Evolutionary conservation across 192 early-diverging fungal species (phyloP).

Genomic region (Linnemannia zychae): DNA sequence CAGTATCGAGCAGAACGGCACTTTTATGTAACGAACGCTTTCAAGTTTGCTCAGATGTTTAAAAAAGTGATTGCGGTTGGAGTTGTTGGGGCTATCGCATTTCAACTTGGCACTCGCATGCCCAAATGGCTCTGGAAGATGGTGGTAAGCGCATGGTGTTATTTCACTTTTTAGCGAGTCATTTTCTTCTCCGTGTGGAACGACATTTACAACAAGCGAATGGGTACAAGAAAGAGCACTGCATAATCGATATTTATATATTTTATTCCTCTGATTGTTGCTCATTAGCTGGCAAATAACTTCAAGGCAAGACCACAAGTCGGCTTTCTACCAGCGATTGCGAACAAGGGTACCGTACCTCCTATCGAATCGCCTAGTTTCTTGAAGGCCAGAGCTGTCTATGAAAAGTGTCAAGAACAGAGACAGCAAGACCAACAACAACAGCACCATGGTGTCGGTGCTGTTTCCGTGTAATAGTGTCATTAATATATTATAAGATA

Average conservation of each 20-base stretch:
- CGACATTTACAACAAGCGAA: too few relatives aligned
- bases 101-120: not conserved
- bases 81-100: not conserved
- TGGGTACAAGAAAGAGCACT: too few relatives aligned
- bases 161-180: too few relatives aligned
- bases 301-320: not conserved
- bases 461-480: too few relatives aligned
- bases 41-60: not conserved
- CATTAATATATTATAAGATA: too few relatives aligned
- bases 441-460: too few relatives aligned
- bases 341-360: not conserved
- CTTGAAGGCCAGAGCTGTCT: not conserved
- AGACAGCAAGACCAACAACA: too few relatives aligned
- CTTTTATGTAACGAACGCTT: not conserved
- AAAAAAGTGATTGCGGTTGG: too few relatives aligned
- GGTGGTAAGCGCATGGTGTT: not conserved
- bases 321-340: not conserved
- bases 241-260: not conserved
- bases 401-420: not conserved
- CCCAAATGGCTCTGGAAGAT: not conserved
- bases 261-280: too few relatives aligned
- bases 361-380: not conserved
- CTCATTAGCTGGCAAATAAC: not conserved
- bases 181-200: too few relatives aligned
- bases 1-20: constrained; percentile 2